Evolutionary conservation across 148 eudicot species (phyloP), one percentile per base, ranked within the genome.

Genomic region (Rhododendron mucronatum): DNA sequence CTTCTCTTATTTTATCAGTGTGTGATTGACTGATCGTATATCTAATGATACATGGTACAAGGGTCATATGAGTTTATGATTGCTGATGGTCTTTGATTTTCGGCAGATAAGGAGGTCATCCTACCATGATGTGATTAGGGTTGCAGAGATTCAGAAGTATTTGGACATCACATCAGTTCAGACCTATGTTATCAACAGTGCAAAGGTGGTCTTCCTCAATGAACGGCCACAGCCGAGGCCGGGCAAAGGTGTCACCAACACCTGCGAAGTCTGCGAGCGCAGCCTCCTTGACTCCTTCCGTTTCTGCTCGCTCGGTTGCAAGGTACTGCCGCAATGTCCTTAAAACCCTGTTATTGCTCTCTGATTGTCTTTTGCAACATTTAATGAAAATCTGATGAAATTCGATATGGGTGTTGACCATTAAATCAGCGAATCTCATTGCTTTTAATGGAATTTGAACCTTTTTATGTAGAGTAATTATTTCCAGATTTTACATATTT

Each of bases 111-210:
- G 98, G 75, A 93, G 98, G 83, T 96, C 98, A 13, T 95, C 98
- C 1, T 96, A 96, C 91, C 98, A 96, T 90, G 98, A 96, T 88
- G 98, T 96, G 88, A 93, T 96, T n/a, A 90, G 98, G 84, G 98
- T 95, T 8, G 78, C 87, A 5, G 98, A 96, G 87, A 95, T 96
- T 59, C 98, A 96, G 84, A 96, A 94, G 87, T 95, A 90, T 55
- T 20, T 96, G 33, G 98, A 96, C 90, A 95, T 95, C 82, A 88
- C 88, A 71, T 92, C 94, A 13, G 94, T 96, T 30, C 98, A 96
- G 74, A 96, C 98, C 33, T 96, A 96, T 87, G 87, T 96, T 73
- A 96, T 96, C 88, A 95, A 95, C 89, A 94, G 98, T 63, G 97
- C 98, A 4, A 92, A 94, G 84, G 94, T 96, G 28, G 98, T 96